These are phyloP conservation scores for Salix udensis DNA, from an alignment of 345 rosid genomes.

Conservation along the genomic window DNA sequence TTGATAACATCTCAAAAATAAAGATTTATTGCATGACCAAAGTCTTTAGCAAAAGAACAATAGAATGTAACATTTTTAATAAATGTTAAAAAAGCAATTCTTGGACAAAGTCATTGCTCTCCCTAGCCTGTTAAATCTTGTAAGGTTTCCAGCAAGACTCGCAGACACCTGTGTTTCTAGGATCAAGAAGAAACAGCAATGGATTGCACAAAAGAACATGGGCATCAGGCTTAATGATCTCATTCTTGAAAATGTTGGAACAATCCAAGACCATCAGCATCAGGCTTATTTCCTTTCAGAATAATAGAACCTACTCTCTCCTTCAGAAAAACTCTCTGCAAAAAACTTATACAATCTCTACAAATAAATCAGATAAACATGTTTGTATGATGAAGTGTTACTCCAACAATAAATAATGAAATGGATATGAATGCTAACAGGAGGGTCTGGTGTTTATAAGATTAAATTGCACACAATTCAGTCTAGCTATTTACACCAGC, in stretches of 20 bases:
- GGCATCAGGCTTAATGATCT: not conserved
- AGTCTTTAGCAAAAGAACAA: not conserved
- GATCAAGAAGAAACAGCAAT: not conserved
- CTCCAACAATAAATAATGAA: not conserved
- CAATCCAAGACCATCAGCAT: not conserved
- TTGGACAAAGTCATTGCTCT: not conserved
- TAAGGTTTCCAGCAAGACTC: not conserved
- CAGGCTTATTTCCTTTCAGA: not conserved
- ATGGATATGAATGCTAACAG: not conserved
- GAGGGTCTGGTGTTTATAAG: not conserved
- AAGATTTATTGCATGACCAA: not conserved
- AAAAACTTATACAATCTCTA: not conserved
- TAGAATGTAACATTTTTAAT: not conserved
- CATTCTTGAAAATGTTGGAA: not conserved
- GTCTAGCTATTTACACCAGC: not conserved
- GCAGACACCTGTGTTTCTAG: not conserved
- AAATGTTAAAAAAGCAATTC: not conserved
- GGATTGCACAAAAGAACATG: not conserved
- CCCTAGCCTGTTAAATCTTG: not conserved
- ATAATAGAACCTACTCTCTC: too few species aligned
- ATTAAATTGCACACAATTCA: not conserved
- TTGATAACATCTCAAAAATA: not conserved
- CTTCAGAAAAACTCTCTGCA: not conserved
- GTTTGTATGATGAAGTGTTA: not conserved
- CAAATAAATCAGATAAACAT: not conserved